phyloP scores from a whole-genome alignment of 2,329 filamentous ascomycete genomes.

The Penicillium sp. region DNA sequence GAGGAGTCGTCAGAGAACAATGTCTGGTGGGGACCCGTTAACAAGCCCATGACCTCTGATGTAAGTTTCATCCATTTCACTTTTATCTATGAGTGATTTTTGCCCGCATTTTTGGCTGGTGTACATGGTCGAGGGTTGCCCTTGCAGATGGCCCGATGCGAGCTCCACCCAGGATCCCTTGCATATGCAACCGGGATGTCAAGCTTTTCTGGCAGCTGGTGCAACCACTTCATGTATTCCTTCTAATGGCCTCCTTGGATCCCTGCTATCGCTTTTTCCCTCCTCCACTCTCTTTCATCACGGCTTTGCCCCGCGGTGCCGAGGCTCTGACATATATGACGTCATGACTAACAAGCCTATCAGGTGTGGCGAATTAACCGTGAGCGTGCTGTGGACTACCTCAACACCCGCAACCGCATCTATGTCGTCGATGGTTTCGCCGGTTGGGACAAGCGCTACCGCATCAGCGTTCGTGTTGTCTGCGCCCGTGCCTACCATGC shows the following conservation, averaged over 20 bases:
- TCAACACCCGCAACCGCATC: slow-evolving; percentile 97
- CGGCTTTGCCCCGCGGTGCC: slow-evolving; percentile 15
- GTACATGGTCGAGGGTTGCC: slow-evolving; percentile 13
- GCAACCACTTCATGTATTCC: slow-evolving; percentile 1
- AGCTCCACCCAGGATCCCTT: slow-evolving; percentile 22
- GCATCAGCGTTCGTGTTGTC: slow-evolving; percentile 94
- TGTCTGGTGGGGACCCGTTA: slow-evolving; percentile 98
- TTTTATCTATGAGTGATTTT: slow-evolving; percentile 13
- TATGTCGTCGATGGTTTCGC: slow-evolving; percentile 97
- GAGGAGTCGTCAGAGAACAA: slow-evolving; percentile 84
- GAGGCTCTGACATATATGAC: slow-evolving; percentile 28
- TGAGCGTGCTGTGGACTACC: slow-evolving; percentile 96
- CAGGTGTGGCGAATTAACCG: slow-evolving; percentile 99
- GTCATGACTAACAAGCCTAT: slow-evolving; percentile 25
- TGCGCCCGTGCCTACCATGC: slow-evolving; percentile 99
- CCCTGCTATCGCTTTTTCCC: neutral
- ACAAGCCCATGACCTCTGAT: slow-evolving; percentile 96
- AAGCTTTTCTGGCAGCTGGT: slow-evolving; percentile 25
- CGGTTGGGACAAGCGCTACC: slow-evolving; percentile 97
- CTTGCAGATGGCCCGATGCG: slow-evolving; percentile 19
- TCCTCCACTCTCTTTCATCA: slow-evolving; percentile 3
- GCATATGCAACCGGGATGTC: slow-evolving; percentile 22
- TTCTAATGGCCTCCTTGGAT: neutral
- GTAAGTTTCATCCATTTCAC: slow-evolving; percentile 56
- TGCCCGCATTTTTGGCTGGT: slow-evolving; percentile 14